Base-by-base conservation (phyloP, 2,329 filamentous ascomycete genomes). In the Verticillium isaacii region DNA sequence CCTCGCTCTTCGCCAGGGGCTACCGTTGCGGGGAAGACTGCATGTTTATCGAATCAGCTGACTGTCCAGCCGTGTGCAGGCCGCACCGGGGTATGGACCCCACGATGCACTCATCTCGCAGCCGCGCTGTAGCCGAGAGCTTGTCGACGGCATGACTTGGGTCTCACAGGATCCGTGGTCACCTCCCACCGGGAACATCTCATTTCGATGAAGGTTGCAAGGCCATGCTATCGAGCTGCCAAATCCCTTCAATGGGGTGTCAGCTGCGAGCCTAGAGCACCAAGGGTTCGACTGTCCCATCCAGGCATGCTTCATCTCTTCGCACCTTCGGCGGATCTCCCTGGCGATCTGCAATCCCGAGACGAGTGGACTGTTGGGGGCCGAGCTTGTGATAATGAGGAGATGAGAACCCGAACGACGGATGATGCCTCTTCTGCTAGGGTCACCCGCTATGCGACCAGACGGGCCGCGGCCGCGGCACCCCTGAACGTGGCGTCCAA, bases 391-490 rank as follows among this genome's bases (percentile, higher is more conserved):
- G 23, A 14, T 12, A 4, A 5, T n/a, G 9, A 23, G 17, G 2
- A 50, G 11, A 4, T 9, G 5, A 23, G n/a, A n/a, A 23, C 25
- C 45, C 45, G 19, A 50, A 23, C n/a, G 19, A 14, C 19, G 17
- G 45, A 50, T n/a, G 34, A 23, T 50, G 14, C 19, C 45, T 5
- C 7, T 5, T n/a, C 19, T 50, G 45, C 45, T 25, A 23, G 19
- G 45, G 45, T 25, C 58, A 45, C 58, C 52, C n/a, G 29, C 34
- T 32, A 60, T 60, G 58, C 58, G 58, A 60, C 58, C 58, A 54
- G 39, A 39, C 58, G 58, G 58, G 23, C 58, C 58, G 58, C 41
- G 45, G 58, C 58, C 58, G 58, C 58, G 45, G 58, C 58, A 56
- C 45, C 36, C 19, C 58, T 50, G 45, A 25, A n/a, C 45, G n/a